phyloP scores from a whole-genome alignment of 129 eudicot species.

The Logfia minima region DNA sequence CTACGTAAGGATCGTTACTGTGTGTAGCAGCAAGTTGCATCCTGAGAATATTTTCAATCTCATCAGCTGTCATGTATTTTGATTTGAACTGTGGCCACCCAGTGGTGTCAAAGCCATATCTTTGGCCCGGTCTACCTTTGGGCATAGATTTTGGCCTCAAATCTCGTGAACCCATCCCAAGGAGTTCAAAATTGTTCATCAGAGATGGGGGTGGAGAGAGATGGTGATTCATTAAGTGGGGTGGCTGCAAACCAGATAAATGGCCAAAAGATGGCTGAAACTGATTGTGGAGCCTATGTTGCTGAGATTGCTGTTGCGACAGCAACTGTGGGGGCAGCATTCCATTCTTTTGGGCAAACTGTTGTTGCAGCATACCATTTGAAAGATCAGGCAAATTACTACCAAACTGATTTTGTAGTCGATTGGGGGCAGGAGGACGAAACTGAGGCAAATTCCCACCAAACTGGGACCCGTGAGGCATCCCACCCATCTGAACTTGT shows the following conservation, averaged over 20 bases:
- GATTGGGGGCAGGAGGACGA: conserved; percentile 54
- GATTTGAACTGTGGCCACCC: conserved; percentile 86
- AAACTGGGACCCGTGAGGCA: conserved; percentile 58
- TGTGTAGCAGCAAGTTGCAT: conserved; percentile 95
- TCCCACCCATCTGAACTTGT: conserved; percentile 51
- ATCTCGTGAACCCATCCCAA: conserved; percentile 65
- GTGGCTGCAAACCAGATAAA: conserved; percentile 56
- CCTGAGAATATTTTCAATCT: conserved; percentile 79
- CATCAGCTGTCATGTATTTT: conserved; percentile 82
- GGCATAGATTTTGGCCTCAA: conserved; percentile 44
- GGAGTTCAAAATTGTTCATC: conserved; percentile 64
- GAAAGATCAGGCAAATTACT: conserved; percentile 52
- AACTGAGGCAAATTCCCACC: conserved; percentile 64
- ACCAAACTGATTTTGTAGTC: conserved; percentile 55
- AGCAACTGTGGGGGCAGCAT: conserved; percentile 32
- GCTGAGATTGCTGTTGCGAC: conserved; percentile 55
- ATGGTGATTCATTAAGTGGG: conserved; percentile 51
- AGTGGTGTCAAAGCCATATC: conserved; percentile 52
- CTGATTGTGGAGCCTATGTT: conserved; percentile 51
- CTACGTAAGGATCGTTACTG: conserved; percentile 88
- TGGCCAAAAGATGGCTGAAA: conserved; percentile 52
- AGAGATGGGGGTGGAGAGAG: conserved; percentile 55
- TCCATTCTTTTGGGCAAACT: conserved; percentile 28
- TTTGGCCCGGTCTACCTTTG: conserved; percentile 54
- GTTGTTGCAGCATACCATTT: conserved; percentile 54